Evolutionary conservation across 306 rosid genomes (phyloP).

Genomic region (Abrus precatorius): DNA sequence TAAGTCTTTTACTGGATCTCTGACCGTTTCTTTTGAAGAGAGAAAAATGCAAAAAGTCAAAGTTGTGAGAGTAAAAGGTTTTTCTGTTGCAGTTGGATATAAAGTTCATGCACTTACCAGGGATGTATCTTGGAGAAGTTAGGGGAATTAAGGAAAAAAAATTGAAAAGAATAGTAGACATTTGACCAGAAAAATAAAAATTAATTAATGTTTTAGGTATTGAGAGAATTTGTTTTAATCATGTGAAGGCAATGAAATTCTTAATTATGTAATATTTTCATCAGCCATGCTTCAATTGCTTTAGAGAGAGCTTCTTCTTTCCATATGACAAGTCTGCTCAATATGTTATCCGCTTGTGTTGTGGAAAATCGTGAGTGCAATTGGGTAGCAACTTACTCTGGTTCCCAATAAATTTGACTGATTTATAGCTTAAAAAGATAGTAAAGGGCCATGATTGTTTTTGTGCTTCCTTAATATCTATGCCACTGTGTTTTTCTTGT

Average conservation of each 20-base stretch:
- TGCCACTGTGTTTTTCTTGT: slow-evolving; percentile 14
- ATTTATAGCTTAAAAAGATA: slow-evolving; percentile 4
- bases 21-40: slow-evolving; percentile 12
- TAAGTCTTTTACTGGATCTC: neutral
- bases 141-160: slow-evolving; percentile 3
- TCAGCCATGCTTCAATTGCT: slow-evolving; percentile 21
- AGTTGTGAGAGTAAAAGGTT: slow-evolving; percentile 14
- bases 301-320: slow-evolving; percentile 11
- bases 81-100: slow-evolving; percentile 27
- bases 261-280: slow-evolving; percentile 6
- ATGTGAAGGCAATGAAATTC: neutral
- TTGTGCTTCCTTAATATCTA: neutral
- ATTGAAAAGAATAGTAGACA: neutral
- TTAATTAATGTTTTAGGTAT: neutral
- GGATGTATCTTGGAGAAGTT: neutral
- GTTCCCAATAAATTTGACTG: slow-evolving; percentile 26
- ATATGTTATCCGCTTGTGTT: slow-evolving; percentile 2
- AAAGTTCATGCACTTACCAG: slow-evolving; percentile 1
- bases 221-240: slow-evolving; percentile 22
- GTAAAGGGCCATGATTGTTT: neutral
- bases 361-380: slow-evolving; percentile 4
- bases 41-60: neutral
- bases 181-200: slow-evolving; percentile 22
- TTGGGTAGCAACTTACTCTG: slow-evolving; percentile 8
- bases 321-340: slow-evolving; percentile 8